Percentiles rank a stretch among this genome's conserved stretches.
These are phyloP conservation scores for Aspergillus costaricaensis DNA, from an alignment of 2,329 filamentous ascomycete species.

Conservation along the genomic window DNA sequence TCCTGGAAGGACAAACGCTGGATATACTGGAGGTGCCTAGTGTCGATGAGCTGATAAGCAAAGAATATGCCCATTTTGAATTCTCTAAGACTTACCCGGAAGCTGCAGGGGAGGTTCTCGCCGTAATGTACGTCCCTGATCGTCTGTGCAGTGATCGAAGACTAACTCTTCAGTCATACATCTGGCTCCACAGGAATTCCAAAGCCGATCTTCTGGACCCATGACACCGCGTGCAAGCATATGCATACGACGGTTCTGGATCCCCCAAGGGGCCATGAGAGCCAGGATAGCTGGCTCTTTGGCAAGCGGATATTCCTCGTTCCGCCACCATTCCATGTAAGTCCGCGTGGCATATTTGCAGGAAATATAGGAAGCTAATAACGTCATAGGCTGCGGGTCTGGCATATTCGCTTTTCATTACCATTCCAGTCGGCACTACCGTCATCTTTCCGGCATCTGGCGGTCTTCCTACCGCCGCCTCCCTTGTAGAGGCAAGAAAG, in stretches of 20 bases:
- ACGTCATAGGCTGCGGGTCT: constrained; percentile 24
- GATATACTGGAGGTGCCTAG: constrained; percentile 28
- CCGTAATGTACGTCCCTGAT: constrained; percentile 25
- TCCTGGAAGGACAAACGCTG: constrained; percentile 28
- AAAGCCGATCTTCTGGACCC: constrained; percentile 37
- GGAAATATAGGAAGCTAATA: neutral
- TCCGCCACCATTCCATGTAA: constrained; percentile 42
- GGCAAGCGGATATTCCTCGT: constrained; percentile 37
- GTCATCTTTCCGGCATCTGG: constrained; percentile 19
- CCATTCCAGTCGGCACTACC: constrained; percentile 10
- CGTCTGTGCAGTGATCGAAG: neutral
- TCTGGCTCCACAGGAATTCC: constrained; percentile 42
- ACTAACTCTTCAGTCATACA: constrained; percentile 26
- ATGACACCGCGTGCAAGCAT: constrained; percentile 19
- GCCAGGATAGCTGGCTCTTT: constrained; percentile 23
- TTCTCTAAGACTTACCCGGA: constrained; percentile 34
- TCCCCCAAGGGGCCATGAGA: constrained; percentile 26
- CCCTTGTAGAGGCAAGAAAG: constrained; percentile 16
- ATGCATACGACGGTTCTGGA: constrained; percentile 13
- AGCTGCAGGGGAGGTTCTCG: constrained; percentile 32
- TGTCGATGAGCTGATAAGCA: constrained; percentile 31
- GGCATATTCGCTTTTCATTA: constrained; percentile 17
- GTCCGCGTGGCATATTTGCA: neutral
- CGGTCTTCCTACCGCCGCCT: constrained; percentile 16
- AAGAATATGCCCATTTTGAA: constrained; percentile 14